Conservation (phyloP, 1,139 yeast species). For the Petasospora fabianii region DNA sequence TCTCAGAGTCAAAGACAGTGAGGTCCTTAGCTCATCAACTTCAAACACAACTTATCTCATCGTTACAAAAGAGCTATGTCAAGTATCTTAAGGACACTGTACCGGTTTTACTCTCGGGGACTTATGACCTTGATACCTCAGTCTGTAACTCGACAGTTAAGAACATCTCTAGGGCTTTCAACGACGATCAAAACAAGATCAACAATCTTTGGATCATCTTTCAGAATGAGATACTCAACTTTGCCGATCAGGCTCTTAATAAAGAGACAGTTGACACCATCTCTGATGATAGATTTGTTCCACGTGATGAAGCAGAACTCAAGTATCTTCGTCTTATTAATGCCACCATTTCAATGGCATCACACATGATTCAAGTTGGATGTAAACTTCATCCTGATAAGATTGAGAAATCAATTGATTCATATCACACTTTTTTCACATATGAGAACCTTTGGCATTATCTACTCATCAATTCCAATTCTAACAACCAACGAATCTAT, state of each 20-base stretch:
- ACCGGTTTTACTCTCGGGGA: slow-evolving; percentile 70
- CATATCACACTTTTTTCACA: slow-evolving; percentile 33
- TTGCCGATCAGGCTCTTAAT: slow-evolving; percentile 47
- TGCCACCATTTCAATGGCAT: slow-evolving; percentile 49
- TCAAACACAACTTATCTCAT: slow-evolving; percentile 50
- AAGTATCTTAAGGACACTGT: slow-evolving; percentile 68
- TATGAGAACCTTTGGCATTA: slow-evolving; percentile 45
- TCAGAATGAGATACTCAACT: slow-evolving; percentile 50
- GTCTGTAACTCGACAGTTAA: slow-evolving; percentile 52
- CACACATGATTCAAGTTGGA: slow-evolving; percentile 32
- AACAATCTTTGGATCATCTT: slow-evolving; percentile 61
- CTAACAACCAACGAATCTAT: slow-evolving; percentile 43
- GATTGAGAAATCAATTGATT: slow-evolving; percentile 14
- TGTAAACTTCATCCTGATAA: slow-evolving; percentile 14
- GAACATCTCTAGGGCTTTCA: slow-evolving; percentile 52
- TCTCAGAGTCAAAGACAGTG: slow-evolving; percentile 65
- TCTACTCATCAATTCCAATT: slow-evolving; percentile 27
- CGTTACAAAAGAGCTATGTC: slow-evolving; percentile 55
- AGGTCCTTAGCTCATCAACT: slow-evolving; percentile 59
- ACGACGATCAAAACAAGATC: slow-evolving; percentile 52
- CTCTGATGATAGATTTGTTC: slow-evolving; percentile 72
- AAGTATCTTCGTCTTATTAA: slow-evolving; percentile 62
- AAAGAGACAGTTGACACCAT: slow-evolving; percentile 59
- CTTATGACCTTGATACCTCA: slow-evolving; percentile 61
- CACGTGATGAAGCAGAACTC: slow-evolving; percentile 62